A percentile compares a stretch with the other conserved stretches of the same genome.
These are phyloP conservation scores for Alternaria longipes DNA, from an alignment of 2,329 filamentous ascomycete genomes.

Conservation along the genomic window DNA sequence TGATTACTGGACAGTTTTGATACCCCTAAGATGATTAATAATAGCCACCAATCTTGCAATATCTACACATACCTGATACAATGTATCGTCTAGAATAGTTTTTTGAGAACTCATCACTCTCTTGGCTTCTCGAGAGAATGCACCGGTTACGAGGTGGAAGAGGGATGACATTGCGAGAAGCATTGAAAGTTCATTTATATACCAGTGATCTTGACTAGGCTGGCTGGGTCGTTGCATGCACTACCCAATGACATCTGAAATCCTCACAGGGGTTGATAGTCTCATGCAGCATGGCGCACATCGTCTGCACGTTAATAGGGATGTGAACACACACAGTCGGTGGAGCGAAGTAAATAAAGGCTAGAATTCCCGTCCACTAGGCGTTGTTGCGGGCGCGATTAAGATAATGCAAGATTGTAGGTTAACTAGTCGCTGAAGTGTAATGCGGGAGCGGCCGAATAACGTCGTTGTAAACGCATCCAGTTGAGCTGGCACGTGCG, in stretches of 20 bases:
- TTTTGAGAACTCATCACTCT: slow-evolving; percentile 7
- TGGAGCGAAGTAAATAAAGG: background rate
- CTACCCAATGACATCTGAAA: background rate
- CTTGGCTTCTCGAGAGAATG: background rate
- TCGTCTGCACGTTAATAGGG: background rate
- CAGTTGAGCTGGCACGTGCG: background rate
- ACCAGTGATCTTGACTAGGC: slow-evolving; percentile 3
- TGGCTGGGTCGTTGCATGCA: background rate
- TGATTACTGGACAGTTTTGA: background rate
- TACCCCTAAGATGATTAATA: slow-evolving; percentile 1
- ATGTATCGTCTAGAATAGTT: slow-evolving; percentile 2
- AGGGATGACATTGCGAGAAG: slow-evolving; percentile 3
- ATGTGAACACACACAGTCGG: background rate
- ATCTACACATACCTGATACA: slow-evolving; percentile 4
- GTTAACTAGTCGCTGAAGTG: too few relatives aligned
- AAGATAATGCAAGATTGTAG: too few relatives aligned
- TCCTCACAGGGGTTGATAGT: background rate
- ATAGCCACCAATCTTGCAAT: background rate
- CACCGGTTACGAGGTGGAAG: background rate
- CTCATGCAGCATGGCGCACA: background rate
- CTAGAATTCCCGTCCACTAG: too few relatives aligned
- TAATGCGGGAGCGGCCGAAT: background rate
- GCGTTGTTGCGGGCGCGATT: too few relatives aligned
- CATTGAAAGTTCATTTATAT: slow-evolving; percentile 10
- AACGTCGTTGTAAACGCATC: background rate